Evolutionary conservation across 2,329 filamentous ascomycete species (phyloP), one percentile per base, ranked within the genome.

Genomic region (Aspergillus sergii): DNA sequence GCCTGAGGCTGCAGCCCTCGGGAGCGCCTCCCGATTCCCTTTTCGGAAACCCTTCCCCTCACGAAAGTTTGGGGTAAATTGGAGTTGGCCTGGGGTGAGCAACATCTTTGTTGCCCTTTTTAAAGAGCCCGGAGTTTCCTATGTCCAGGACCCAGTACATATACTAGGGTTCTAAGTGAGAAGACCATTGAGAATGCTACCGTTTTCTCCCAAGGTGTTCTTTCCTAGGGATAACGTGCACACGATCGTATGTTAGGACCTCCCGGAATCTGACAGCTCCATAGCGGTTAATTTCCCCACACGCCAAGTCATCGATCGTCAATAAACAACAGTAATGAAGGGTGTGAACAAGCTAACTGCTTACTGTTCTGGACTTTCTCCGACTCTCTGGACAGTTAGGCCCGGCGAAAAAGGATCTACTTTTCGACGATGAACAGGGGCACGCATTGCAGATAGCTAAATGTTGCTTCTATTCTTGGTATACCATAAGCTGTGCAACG

Each of bases 241-340:
- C 30, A 41, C 36, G 6, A 19, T 41, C 7, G 36, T 41, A 41
- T 19, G 7, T 2, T 8, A 19, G 19, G 16, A 19, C 34, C 32
- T 21, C 19, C n/a, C 53, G 34, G 10, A 56, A 46, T 41, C 51
- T 57, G 58, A 36, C 34, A 57, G 48, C 16, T 60, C 23, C 39
- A 8, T 23, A 34, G 59, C 66, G 64, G 67, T 67, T 68, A 69
- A 68, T 62, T 69, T 68, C 64, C 69, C 65, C 64, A 68, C 60
- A 68, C 45, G 58, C 62, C 60, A 67, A 65, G 58, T 59, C 39
- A 36, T 55, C 34, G 28, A 62, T 28, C 41, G 32, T 50, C 51
- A 26, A 55, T 16, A 23, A 55, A 39, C 34, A 39, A 21, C n/a
- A 23, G 32, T 5, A 51, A 12, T 51, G 8, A 51, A 51, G 19